Evolutionary conservation across 805 yeast genomes (phyloP).

Genomic region (Kazachstania kunashirensis): DNA sequence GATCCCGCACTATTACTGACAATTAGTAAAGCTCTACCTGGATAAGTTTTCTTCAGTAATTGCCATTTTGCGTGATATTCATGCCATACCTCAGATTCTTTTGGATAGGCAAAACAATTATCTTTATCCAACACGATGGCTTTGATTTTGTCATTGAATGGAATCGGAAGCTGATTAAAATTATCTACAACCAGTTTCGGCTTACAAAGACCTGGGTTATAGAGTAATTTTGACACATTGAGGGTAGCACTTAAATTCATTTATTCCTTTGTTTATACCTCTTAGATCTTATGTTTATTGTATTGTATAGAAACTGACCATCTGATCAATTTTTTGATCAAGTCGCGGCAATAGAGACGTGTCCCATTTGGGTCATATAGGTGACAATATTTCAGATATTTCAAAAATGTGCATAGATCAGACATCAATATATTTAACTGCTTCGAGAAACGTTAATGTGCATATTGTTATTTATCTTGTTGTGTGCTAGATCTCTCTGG

Average conservation of each 20-base stretch:
- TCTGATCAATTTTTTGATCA: no score
- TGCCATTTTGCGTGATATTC: constrained; percentile 52
- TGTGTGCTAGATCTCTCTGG: no score
- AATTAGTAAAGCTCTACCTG: constrained; percentile 55
- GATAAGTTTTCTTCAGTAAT: constrained; percentile 44
- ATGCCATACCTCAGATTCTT: constrained; percentile 72
- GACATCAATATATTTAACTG: no score
- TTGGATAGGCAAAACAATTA: constrained; percentile 85
- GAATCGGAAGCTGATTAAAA: constrained; percentile 52
- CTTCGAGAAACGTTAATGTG: no score
- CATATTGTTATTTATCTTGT: no score
- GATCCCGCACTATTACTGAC: constrained; percentile 95
- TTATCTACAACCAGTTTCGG: constrained; percentile 53
- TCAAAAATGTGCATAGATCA: no score
- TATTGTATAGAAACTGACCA: no score
- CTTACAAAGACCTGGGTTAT: constrained; percentile 56
- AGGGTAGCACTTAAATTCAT: constrained; percentile 71
- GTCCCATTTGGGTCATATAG: no score
- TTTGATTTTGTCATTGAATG: constrained; percentile 41
- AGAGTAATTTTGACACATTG: constrained; percentile 49
- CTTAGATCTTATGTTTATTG: no score
- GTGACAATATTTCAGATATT: no score
- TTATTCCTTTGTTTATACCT: no score
- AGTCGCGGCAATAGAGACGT: no score
- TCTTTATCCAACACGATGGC: constrained; percentile 89